phyloP scores from a whole-genome alignment of 2,329 filamentous ascomycete genomes.

The Cladosporium oxysporum region DNA sequence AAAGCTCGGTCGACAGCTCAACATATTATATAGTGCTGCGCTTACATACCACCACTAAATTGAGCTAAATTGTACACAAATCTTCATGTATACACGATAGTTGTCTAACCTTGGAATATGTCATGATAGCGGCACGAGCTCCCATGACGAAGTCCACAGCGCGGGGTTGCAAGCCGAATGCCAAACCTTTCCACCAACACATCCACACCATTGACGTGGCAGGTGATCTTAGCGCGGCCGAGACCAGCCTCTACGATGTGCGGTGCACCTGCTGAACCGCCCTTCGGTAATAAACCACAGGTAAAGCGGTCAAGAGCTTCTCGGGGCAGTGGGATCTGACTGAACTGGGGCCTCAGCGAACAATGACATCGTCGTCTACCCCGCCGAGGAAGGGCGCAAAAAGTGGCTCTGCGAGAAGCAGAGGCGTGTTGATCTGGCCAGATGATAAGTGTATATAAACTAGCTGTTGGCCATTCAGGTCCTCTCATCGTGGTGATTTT shows the following conservation, averaged over 20 bases:
- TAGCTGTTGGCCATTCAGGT: constrained; percentile 11
- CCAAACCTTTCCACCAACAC: not conserved
- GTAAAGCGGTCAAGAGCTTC: not conserved
- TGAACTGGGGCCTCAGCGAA: not conserved
- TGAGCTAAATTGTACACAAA: not conserved
- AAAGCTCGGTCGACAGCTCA: not conserved
- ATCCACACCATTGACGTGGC: not conserved
- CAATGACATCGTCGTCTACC: constrained; percentile 11
- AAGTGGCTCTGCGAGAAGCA: not conserved
- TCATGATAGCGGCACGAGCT: not conserved
- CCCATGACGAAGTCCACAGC: not conserved
- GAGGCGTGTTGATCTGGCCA: not conserved
- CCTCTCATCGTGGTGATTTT: constrained; percentile 25
- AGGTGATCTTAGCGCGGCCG: not conserved
- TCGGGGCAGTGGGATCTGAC: not conserved
- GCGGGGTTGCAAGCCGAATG: not conserved
- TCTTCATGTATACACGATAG: not conserved
- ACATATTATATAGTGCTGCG: not conserved
- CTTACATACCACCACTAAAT: not conserved
- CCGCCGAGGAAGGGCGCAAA: not conserved
- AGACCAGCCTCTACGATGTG: not conserved
- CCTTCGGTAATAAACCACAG: not conserved
- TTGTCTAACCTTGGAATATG: not conserved
- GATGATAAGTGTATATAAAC: not conserved
- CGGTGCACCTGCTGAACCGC: not conserved